Conservation (phyloP, 106 monocot species). For the Dendrobium catenatum region DNA sequence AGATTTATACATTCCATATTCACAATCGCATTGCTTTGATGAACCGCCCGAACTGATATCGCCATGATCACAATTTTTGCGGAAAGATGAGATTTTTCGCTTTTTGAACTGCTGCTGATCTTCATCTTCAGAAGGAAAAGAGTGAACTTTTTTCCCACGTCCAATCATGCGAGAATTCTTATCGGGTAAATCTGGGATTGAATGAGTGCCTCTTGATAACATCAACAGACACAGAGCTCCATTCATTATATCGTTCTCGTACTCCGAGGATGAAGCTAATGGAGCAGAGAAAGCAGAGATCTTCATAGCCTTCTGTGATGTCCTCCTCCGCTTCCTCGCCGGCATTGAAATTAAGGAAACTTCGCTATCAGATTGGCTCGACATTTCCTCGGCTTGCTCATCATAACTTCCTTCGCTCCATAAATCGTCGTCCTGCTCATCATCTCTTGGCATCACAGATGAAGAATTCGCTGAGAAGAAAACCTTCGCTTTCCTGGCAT, state of each 20-base stretch:
- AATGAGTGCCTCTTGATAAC: slow-evolving; percentile 19
- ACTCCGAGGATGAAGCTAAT: background rate
- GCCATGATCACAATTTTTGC: background rate
- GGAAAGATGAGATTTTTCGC: background rate
- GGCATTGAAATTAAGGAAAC: background rate
- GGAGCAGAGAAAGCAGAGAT: background rate
- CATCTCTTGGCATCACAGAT: background rate
- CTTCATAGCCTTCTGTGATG: background rate
- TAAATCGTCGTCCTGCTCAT: background rate
- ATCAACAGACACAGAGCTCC: slow-evolving; percentile 24
- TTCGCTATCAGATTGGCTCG: background rate
- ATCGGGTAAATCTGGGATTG: background rate
- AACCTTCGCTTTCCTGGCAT: background rate
- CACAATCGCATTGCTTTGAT: background rate
- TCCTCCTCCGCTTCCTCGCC: slow-evolving; percentile 4
- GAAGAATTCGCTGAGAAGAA: background rate
- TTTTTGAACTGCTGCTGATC: too few species aligned
- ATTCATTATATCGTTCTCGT: background rate
- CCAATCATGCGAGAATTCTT: background rate
- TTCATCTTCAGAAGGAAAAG: background rate
- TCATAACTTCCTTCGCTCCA: background rate
- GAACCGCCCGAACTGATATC: background rate
- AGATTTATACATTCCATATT: background rate
- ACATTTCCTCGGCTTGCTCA: background rate
- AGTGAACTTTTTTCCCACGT: background rate